Percentiles rank a stretch among this genome's conserved stretches.
Conservation (phyloP, 2,329 filamentous ascomycete genomes). For the Penicillium sp. region DNA sequence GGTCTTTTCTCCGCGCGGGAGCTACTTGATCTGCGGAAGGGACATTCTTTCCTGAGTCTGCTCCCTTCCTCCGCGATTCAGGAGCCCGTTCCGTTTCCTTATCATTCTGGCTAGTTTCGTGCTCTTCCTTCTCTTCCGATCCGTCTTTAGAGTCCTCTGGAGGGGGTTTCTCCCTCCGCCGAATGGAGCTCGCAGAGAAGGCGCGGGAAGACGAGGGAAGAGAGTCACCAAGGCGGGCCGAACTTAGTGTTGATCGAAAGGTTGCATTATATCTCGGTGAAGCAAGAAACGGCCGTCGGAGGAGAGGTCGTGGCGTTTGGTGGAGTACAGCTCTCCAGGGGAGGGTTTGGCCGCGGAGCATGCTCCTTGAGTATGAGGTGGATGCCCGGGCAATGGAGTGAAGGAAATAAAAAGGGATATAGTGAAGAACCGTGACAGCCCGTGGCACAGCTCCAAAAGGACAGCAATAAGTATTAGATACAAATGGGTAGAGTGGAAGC, state of each 20-base stretch:
- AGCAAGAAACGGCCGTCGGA: conserved; percentile 35
- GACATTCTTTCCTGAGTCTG: conserved; percentile 37
- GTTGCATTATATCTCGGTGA: conserved; percentile 34
- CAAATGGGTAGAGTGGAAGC: conserved; percentile 9
- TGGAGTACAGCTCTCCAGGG: conserved; percentile 64
- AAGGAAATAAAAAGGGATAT: conserved; percentile 1
- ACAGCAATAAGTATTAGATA: conserved; percentile 14
- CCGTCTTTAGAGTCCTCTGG: conserved; percentile 42
- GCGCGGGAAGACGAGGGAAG: conserved; percentile 36
- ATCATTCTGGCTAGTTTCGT: conserved; percentile 33
- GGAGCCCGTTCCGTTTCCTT: conserved; percentile 48
- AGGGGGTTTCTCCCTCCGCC: conserved; percentile 58
- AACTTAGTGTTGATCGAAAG: conserved; percentile 29
- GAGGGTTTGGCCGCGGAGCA: conserved; percentile 65
- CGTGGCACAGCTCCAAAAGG: conserved; percentile 15
- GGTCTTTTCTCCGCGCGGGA: conserved; percentile 43
- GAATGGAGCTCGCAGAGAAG: conserved; percentile 49
- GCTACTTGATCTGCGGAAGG: conserved; percentile 28
- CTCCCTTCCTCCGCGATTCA: conserved; percentile 43
- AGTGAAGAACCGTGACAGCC: conserved; percentile 9
- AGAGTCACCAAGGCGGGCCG: conserved; percentile 26
- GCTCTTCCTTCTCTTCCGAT: conserved; percentile 28
- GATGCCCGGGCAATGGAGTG: conserved; percentile 3
- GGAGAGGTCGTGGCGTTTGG: conserved; percentile 46
- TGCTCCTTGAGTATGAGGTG: conserved; percentile 42